Evolutionary conservation across 2,329 filamentous ascomycete genomes (phyloP), one percentile per base, ranked within the genome.

Genomic region (Aspergillus bombycis): DNA sequence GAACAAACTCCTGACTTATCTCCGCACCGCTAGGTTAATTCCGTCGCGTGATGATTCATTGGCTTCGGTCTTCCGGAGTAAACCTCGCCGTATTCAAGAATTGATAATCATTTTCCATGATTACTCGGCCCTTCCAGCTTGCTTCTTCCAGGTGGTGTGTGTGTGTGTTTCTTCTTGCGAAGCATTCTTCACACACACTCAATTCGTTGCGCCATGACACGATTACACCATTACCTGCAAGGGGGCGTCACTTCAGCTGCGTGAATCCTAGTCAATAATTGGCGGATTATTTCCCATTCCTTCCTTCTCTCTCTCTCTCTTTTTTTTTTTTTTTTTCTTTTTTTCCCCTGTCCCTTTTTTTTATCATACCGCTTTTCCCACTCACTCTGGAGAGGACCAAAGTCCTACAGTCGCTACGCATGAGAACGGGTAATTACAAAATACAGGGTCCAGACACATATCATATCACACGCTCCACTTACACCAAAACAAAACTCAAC

Each of bases 211-310:
- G n/a, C 8, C n/a, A 45, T 23, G 3, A 11, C 5, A 16, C 2
- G n/a, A n/a, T 16, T 14, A 6, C 12, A 41, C 36, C 7, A 45
- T 45, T n/a, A 21, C 30, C 48, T 60, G 61, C 52, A 63, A 63
- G 61, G 61, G 57, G 43, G 57, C 43, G 23, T 41, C 21, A 57
- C 45, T 60, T 54, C 28, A 26, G 50, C 46, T 43, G 12, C 10
- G 9, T 32, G 34, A 55, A 53, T 38, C 48, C 58, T 23, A 3
- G 58, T 54, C 52, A 16, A 54, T 60, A 36, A 43, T 53, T 50
- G 38, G 55, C 36, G 45, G 34, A 38, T 41, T 50, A 28, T 50
- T 19, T 28, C 26, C 5, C 41, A 11, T 10, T 45, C n/a, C 41
- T 11, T 23, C 19, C 23, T 26, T 26, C 26, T 26, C 26, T 26